A percentile compares a stretch with the other conserved stretches of the same genome.
These are phyloP conservation scores for Amanita rimosa DNA, from an alignment of 768 basidiomycete species.

Conservation along the genomic window DNA sequence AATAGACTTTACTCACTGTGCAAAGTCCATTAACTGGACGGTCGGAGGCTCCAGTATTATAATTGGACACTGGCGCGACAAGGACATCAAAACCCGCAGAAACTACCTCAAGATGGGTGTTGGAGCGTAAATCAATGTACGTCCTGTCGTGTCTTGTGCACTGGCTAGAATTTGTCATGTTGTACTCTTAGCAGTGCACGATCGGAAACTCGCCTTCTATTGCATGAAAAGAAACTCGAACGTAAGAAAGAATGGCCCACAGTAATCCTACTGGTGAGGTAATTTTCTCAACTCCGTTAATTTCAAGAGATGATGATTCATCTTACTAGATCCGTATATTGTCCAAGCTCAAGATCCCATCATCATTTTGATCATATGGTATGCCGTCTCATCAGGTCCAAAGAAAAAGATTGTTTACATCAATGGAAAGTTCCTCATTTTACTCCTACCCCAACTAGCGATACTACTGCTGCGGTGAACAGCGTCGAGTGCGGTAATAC, in stretches of 20 bases:
- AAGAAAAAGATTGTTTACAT: background rate
- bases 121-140: background rate
- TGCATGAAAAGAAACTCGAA: background rate
- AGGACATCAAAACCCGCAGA: background rate
- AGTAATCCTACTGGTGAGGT: background rate
- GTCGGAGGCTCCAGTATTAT: background rate
- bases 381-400: background rate
- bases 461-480: no score
- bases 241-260: no score
- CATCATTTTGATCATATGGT: background rate
- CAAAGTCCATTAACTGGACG: background rate
- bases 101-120: background rate
- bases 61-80: background rate
- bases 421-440: background rate
- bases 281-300: background rate
- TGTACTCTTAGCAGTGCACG: background rate
- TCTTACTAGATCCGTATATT: background rate
- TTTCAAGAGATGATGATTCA: background rate
- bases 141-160: background rate
- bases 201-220: background rate
- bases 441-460: background rate
- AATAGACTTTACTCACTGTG: background rate
- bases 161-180: background rate
- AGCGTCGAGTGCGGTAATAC: no score
- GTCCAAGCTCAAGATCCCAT: background rate